These are phyloP conservation scores for Pseudopithomyces chartarum DNA, from an alignment of 2,329 filamentous ascomycete genomes.

Conservation along the genomic window DNA sequence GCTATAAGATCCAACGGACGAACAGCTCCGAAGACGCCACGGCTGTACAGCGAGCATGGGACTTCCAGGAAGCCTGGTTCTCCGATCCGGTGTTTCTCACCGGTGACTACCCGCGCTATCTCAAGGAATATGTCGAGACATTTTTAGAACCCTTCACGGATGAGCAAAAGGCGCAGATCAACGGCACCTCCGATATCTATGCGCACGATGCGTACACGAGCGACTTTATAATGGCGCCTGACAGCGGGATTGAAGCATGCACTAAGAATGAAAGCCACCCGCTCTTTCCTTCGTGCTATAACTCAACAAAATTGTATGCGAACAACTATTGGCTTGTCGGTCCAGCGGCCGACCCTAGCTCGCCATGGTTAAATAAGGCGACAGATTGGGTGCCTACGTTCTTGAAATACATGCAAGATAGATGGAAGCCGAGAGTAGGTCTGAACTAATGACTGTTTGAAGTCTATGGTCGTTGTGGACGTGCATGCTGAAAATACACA, in stretches of 20 bases:
- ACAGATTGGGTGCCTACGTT: slow-evolving; percentile 44
- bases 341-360: slow-evolving; percentile 33
- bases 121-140: slow-evolving; percentile 42
- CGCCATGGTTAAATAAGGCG: slow-evolving; percentile 43
- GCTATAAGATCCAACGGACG: slow-evolving; percentile 43
- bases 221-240: slow-evolving; percentile 41
- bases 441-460: neutral
- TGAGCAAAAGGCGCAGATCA: slow-evolving; percentile 37
- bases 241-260: slow-evolving; percentile 46
- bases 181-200: slow-evolving; percentile 42
- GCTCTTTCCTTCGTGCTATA: slow-evolving; percentile 42
- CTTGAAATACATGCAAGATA: slow-evolving; percentile 40
- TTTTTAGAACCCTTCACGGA: slow-evolving; percentile 41
- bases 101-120: slow-evolving; percentile 49
- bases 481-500: neutral
- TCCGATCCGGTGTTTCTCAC: slow-evolving; percentile 51
- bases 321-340: slow-evolving; percentile 40
- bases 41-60: slow-evolving; percentile 42
- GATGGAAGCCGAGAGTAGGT: slow-evolving; percentile 28
- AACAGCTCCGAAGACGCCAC: slow-evolving; percentile 40
- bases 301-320: slow-evolving; percentile 39
- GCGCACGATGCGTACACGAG: slow-evolving; percentile 46
- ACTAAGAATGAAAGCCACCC: slow-evolving; percentile 36
- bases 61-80: slow-evolving; percentile 51
- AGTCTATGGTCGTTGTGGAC: neutral